These are phyloP conservation scores for Athelia sp. DNA, from an alignment of 1,284 basidiomycete species.

Conservation along the genomic window DNA sequence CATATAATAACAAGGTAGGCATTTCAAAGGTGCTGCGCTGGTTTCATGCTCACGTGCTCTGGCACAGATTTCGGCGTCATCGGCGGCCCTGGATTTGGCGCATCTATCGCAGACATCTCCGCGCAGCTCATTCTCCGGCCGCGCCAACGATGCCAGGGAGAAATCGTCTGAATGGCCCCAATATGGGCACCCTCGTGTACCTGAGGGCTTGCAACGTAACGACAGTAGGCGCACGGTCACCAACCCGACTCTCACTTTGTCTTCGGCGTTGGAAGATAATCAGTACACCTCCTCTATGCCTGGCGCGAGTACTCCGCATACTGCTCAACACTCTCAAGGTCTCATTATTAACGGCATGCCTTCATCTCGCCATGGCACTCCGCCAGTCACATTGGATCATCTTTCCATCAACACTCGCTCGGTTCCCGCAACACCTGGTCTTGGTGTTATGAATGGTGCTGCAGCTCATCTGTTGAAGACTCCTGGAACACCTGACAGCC, in stretches of 20 bases:
- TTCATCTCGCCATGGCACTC: conserved; percentile 67
- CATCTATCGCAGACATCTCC: conserved; percentile 81
- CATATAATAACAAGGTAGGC: conserved; percentile 65
- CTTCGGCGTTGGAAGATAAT: conserved; percentile 43
- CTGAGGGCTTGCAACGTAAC: conserved; percentile 49
- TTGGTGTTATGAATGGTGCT: conserved; percentile 47
- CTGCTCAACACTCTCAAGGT: conserved; percentile 58
- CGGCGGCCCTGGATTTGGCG: conserved; percentile 89
- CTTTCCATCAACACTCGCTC: conserved; percentile 62
- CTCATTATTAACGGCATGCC: conserved; percentile 31
- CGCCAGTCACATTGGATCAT: conserved; percentile 55
- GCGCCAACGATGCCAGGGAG: conserved; percentile 55
- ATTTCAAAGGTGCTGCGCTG: conserved; percentile 2
- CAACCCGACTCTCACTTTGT: conserved; percentile 64
- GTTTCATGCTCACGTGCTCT: conserved; percentile 6
- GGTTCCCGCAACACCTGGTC: conserved; percentile 69
- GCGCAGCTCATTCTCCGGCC: conserved; percentile 51
- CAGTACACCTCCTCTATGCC: conserved; percentile 46
- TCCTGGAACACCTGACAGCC: conserved; percentile 57
- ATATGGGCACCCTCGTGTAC: conserved; percentile 61
- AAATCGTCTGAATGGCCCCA: conserved; percentile 93
- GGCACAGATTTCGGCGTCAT: conserved; percentile 76
- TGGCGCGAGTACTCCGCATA: conserved; percentile 56
- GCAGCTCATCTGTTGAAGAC: conserved; percentile 59
- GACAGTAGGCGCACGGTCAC: conserved; percentile 64